Evolutionary conservation across 2,329 filamentous ascomycete genomes (phyloP).

Genomic region (Epichloe sp.): DNA sequence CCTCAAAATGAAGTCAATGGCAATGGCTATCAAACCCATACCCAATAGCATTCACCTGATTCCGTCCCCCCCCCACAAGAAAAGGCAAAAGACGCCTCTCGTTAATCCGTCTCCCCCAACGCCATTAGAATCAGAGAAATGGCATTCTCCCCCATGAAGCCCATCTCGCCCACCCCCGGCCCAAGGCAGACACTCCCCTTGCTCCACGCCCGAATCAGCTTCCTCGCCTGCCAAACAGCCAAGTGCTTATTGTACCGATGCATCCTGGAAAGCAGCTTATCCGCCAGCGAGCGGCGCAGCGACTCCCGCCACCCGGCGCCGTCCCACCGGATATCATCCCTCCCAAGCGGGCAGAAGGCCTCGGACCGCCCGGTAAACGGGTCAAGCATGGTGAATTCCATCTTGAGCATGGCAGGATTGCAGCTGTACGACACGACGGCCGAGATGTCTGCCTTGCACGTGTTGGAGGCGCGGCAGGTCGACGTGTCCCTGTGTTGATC

Average conservation of each 20-base stretch:
- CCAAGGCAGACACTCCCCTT: constrained; percentile 15
- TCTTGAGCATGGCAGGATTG: constrained; percentile 15
- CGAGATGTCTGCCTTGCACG: constrained; percentile 12
- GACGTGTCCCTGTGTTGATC: constrained; percentile 1
- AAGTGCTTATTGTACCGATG: constrained; percentile 19
- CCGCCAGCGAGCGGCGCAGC: constrained; percentile 11
- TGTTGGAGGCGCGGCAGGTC: constrained; percentile 8
- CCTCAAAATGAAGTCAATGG: no score
- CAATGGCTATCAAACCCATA: no score
- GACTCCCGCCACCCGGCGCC: constrained; percentile 10
- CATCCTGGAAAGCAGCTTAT: constrained; percentile 13
- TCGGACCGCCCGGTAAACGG: constrained; percentile 6
- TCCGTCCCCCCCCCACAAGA: no score
- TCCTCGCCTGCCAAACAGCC: constrained; percentile 17
- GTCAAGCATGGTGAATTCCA: constrained; percentile 15
- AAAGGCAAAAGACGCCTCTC: not conserved
- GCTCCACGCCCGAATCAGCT: constrained; percentile 13
- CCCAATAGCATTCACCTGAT: no score
- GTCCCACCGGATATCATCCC: constrained; percentile 15
- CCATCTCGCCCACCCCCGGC: constrained; percentile 7
- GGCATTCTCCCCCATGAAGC: constrained; percentile 12
- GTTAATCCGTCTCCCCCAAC: constrained; percentile 6
- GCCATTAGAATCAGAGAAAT: constrained; percentile 11
- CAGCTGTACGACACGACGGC: constrained; percentile 16
- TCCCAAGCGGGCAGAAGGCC: constrained; percentile 15